These are phyloP conservation scores for Botrytis cinerea DNA, from an alignment of 2,329 filamentous ascomycete genomes.

Conservation along the genomic window DNA sequence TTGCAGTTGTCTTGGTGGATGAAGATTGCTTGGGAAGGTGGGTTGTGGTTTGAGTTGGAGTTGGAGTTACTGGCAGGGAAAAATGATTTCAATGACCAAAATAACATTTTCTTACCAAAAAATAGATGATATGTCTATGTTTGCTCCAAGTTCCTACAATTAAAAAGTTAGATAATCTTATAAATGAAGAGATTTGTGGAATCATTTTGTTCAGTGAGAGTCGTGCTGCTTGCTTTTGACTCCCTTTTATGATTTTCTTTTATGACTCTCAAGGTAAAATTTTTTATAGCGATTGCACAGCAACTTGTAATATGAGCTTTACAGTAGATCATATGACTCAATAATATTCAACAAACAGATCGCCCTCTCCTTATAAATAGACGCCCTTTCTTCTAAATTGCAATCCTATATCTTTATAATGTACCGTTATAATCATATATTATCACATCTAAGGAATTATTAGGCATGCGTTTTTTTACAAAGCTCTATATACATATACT, in stretches of 20 bases:
- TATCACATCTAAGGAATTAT: fast-evolving
- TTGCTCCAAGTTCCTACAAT: background rate
- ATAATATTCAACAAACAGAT: background rate
- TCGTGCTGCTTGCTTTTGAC: background rate
- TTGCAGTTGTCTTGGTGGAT: background rate
- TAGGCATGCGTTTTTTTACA: background rate
- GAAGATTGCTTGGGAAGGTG: background rate
- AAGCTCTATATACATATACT: background rate
- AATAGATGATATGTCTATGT: background rate
- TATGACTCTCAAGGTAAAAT: background rate
- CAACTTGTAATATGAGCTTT: background rate
- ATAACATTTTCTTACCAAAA: background rate
- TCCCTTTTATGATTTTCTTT: background rate
- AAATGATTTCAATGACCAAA: background rate
- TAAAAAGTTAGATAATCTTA: background rate
- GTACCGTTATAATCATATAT: background rate
- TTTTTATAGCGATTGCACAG: too few species aligned
- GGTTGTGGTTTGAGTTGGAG: background rate
- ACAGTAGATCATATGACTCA: background rate
- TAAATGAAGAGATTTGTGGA: background rate
- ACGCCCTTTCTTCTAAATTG: background rate
- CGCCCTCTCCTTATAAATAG: background rate
- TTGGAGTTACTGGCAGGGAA: background rate
- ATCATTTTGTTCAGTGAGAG: background rate
- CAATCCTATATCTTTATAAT: too few species aligned